A percentile compares a stretch with the other conserved stretches of the same genome.
These are phyloP conservation scores for Taphrina wiesneri DNA, from an alignment of 1,139 yeast species.

Conservation along the genomic window DNA sequence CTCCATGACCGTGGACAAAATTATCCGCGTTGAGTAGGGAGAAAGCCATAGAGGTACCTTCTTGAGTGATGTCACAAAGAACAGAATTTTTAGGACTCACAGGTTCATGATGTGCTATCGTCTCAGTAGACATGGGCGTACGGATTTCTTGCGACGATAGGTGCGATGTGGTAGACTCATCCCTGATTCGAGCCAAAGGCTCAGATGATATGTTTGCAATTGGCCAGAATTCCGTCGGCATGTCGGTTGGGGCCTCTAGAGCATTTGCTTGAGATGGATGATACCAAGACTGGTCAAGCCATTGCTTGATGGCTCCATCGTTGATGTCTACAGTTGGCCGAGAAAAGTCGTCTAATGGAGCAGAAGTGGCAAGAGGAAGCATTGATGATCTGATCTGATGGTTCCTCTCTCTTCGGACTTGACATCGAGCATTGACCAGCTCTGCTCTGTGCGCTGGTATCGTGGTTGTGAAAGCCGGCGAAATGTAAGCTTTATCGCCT, in stretches of 20 bases:
- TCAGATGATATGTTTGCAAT: background rate
- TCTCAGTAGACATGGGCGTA: background rate
- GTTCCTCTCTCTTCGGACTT: too few species aligned
- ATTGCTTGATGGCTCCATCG: background rate
- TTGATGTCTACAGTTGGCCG: background rate
- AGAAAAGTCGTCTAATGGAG: too few species aligned
- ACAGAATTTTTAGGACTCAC: background rate
- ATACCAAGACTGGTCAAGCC: slow-evolving; percentile 4
- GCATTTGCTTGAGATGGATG: background rate
- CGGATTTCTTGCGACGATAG: background rate
- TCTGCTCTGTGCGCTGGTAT: background rate
- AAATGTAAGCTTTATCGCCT: background rate
- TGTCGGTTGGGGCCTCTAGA: background rate
- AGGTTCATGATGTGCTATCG: background rate
- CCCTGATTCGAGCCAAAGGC: background rate
- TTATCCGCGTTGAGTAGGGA: background rate
- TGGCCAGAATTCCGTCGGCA: background rate
- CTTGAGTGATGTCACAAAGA: background rate
- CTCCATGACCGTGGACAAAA: background rate
- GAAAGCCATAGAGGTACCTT: background rate
- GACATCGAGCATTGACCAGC: background rate
- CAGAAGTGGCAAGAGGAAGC: background rate
- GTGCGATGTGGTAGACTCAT: background rate
- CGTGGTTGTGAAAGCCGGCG: background rate
- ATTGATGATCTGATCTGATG: background rate